Base-by-base conservation (phyloP, 2,329 filamentous ascomycete genomes). In the Aspergillus nomiae region DNA sequence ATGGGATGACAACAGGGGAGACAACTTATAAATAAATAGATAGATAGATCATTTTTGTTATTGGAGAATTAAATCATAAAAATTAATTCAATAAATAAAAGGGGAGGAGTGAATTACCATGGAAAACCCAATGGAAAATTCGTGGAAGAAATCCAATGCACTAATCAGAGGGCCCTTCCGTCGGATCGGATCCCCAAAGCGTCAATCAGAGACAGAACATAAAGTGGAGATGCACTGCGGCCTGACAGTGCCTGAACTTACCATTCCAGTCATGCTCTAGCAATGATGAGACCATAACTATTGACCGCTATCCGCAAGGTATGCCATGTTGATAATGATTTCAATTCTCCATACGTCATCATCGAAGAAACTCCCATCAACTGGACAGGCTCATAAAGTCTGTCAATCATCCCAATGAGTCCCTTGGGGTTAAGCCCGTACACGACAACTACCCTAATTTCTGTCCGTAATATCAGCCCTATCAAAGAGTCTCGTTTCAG, bases 241-340 rank as follows among this genome's bases (percentile, higher is more conserved):
- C 70, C 70, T 71, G 70, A 71, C 59, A 63, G 66, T 68, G 69
- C 69, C 66, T 71, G 69, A 70, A 56, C 21, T 24, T 24, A 24
- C 45, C 48, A 51, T 51, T 28, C 48, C 48, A 32, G 19, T 26
- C 41, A 30, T 24, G 41, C 21, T 38, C n/a, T 26, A 16, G 43
- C 30, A 45, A 24, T 30, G 34, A 55, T 38, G 21, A 36, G 16
- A 26, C 21, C 19, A 36, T 16, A 16, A 55, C 1, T 55, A 55
- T 38, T 36, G 32, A 55, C 51, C 51, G 51, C 51, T 55, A 55
- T 55, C 19, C 32, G 11, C 48, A 32, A 32, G 48, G 48, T 4
- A 51, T 24, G 19, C 4, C 16, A 12, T 21, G 16, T 21, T 51
- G 28, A 30, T 32, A n/a, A 32, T 7, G 21, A 9, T 30, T 50